phyloP scores from a whole-genome alignment of 352 stramenopile genomes.

The Phytophthora quininea region DNA sequence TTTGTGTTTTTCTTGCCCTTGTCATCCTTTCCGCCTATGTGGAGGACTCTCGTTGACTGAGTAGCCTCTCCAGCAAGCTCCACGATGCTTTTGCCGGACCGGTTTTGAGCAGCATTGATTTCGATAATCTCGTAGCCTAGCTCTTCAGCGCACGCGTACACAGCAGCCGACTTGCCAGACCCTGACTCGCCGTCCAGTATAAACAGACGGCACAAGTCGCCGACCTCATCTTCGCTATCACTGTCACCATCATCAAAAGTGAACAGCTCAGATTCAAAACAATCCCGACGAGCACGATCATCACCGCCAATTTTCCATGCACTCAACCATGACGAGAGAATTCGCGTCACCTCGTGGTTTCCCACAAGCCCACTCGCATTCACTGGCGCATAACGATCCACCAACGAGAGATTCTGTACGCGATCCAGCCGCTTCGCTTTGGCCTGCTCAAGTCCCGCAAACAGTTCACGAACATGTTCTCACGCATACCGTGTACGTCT shows the following conservation, averaged over 20 bases:
- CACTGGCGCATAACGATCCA: conserved; percentile 71
- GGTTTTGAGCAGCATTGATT: conserved; percentile 82
- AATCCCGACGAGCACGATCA: conserved; percentile 47
- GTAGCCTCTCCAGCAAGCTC: conserved; percentile 86
- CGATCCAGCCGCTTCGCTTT: conserved; percentile 52
- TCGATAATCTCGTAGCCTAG: conserved; percentile 86
- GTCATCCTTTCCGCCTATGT: conserved; percentile 41
- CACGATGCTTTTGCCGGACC: conserved; percentile 69
- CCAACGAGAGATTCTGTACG: conserved; percentile 61
- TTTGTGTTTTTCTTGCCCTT: conserved; percentile 59
- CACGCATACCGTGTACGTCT: conserved; percentile 50
- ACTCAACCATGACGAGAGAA: conserved; percentile 72
- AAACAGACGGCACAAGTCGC: conserved; percentile 71
- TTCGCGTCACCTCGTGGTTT: conserved; percentile 65
- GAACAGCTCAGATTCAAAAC: conserved; percentile 69
- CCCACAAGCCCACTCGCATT: conserved; percentile 66
- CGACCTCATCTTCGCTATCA: conserved; percentile 60
- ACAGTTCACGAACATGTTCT: conserved; percentile 65
- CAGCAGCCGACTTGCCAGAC: conserved; percentile 76
- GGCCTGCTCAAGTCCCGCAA: conserved; percentile 50
- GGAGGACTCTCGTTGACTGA: conserved; percentile 79
- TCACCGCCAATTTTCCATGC: conserved; percentile 72
- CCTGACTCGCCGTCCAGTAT: conserved; percentile 76
- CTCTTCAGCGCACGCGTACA: conserved; percentile 82
- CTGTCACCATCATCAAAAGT: conserved; percentile 68